Base-by-base conservation (phyloP, 768 basidiomycete genomes). In the Hygrophoropsis aurantiaca region DNA sequence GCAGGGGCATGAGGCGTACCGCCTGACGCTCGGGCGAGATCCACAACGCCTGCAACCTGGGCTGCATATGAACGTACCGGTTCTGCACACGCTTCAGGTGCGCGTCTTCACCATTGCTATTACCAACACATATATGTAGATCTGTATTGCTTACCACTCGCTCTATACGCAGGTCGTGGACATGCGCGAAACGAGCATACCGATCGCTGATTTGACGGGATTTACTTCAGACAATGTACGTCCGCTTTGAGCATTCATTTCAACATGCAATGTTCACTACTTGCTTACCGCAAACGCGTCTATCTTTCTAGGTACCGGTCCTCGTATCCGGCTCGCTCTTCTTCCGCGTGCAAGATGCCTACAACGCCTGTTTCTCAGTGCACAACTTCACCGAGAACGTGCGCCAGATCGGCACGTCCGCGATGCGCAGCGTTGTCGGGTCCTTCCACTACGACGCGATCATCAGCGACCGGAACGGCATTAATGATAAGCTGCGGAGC, bases 1-100 rank as follows among this genome's bases (percentile, higher is more conserved):
- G 38, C 78, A 79, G 62, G 77, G 77, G 4, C 68, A 73, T 46
- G 77, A 80, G 56, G 78, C 71, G 36, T 80, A 77, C 75, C 65
- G 77, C 11, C 58, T 80, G 20, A 72, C 64, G 74, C 57, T 80
- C 33, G 78, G 78, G 11, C 65, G 70, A 13, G 52, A 71, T 47
- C 78, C 79, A 11, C 69, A 70, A 1, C 66, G 62, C n/a, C 60
- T 80, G 5, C 49, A 49, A 5, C 75, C 79, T 5, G 79, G 79
- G 1, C 50, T 80, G 37, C 74, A 71, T 40, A 44, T 78, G 9
- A 65, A 65, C 13, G 69, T 80, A 34, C 79, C 79, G 2, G 11
- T 73, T 0, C 71, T 70, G 38, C 79, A 80, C 55, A 69, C 67
- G 6, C 20, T 44, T 23, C 42, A 44, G 42, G 42, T 44, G 18